These are phyloP conservation scores for Fomitopsis pinicola DNA, from an alignment of 1,284 basidiomycete species.

Conservation along the genomic window DNA sequence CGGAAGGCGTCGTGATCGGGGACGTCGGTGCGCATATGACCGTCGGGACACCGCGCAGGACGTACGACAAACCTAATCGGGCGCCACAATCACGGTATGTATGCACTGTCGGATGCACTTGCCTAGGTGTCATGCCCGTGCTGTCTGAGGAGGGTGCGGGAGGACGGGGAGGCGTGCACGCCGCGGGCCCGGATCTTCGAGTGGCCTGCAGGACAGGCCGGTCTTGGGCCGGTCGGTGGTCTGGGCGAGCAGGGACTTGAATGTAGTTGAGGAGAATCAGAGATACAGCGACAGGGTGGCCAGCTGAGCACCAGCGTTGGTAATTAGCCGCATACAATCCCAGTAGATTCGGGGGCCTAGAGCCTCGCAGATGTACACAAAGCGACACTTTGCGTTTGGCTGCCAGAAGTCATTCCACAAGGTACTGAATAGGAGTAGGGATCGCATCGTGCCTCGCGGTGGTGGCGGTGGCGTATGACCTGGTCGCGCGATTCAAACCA, in stretches of 20 bases:
- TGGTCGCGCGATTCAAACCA: not conserved
- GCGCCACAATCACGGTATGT: not conserved
- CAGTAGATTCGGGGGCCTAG: not conserved
- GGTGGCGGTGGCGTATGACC: not conserved
- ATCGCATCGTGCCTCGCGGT: not conserved
- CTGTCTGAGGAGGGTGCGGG: not conserved
- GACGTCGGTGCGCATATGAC: too few species aligned
- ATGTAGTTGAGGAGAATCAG: not conserved
- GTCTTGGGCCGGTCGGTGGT: not conserved
- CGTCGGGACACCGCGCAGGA: not conserved
- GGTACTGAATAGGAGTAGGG: not conserved
- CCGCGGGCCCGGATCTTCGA: not conserved
- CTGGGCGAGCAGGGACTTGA: not conserved
- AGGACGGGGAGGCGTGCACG: not conserved
- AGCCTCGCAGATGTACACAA: not conserved
- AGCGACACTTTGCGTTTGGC: not conserved
- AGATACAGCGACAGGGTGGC: not conserved
- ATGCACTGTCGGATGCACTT: too few species aligned
- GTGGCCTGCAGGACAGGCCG: not conserved
- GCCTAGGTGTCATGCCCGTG: too few species aligned
- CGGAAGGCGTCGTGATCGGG: not conserved
- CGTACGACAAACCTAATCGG: not conserved
- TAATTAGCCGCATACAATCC: not conserved
- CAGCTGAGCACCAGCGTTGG: not conserved
- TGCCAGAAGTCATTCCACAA: not conserved